Conservation (phyloP, 148 eudicot genomes). For the Arbutus unedo region DNA sequence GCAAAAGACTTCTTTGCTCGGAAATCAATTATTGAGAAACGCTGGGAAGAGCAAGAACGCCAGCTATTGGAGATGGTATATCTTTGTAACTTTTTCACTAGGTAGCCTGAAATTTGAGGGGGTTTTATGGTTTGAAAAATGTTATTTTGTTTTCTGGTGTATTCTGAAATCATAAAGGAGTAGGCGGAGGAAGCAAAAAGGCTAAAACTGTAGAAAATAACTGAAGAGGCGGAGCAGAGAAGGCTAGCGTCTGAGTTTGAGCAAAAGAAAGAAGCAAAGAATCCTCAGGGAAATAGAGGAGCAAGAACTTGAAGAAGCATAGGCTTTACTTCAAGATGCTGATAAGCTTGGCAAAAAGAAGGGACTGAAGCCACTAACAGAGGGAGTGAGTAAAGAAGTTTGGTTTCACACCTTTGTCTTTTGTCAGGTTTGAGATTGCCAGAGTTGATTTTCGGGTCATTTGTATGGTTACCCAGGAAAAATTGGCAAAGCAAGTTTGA, state of each 20-base stretch:
- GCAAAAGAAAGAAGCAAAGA: conserved; percentile 67
- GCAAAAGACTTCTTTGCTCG: conserved; percentile 87
- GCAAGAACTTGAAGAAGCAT: conserved; percentile 68
- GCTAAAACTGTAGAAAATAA: conserved; percentile 56
- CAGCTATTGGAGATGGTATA: conserved; percentile 79
- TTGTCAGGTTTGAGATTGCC: not conserved
- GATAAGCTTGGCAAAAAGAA: conserved; percentile 57
- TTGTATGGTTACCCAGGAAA: conserved; percentile 38
- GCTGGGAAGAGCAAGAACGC: conserved; percentile 94
- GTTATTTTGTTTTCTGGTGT: not conserved
- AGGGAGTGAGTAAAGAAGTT: conserved; percentile 52
- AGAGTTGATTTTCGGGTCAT: not conserved
- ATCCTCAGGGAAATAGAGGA: conserved; percentile 72
- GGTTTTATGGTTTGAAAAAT: not conserved
- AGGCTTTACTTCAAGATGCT: conserved; percentile 60
- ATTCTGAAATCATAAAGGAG: conserved; percentile 42
- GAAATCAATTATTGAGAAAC: conserved; percentile 83
- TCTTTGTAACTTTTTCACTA: not conserved
- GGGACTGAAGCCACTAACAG: conserved; percentile 63
- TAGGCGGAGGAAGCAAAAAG: conserved; percentile 87
- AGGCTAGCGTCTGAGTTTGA: conserved; percentile 75
- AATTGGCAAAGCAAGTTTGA: conserved; percentile 65
- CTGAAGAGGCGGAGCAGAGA: conserved; percentile 80
- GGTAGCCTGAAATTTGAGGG: not conserved
- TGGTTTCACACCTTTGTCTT: not conserved